phyloP scores from a whole-genome alignment of 2,329 filamentous ascomycete genomes.

The Kalmusia sp. region DNA sequence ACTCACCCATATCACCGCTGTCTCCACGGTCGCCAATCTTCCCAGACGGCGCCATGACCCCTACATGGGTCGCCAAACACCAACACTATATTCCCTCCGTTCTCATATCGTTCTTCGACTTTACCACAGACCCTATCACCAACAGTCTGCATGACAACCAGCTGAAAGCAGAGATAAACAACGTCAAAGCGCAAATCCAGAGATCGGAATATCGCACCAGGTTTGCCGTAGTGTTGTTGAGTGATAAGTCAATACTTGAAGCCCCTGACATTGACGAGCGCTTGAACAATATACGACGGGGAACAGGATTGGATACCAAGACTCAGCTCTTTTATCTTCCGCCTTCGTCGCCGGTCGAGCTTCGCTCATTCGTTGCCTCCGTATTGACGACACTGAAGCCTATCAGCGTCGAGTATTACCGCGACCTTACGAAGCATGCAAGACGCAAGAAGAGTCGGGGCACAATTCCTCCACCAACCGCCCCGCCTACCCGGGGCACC shows the following conservation, averaged over 20 bases:
- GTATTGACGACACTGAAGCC: slow-evolving; percentile 77
- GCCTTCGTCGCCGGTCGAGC: slow-evolving; percentile 72
- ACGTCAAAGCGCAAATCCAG: slow-evolving; percentile 72
- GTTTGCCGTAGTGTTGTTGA: slow-evolving; percentile 78
- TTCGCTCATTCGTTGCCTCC: slow-evolving; percentile 75
- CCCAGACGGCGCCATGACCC: slow-evolving; percentile 85
- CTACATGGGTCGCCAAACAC: slow-evolving; percentile 87
- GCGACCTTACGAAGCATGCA: slow-evolving; percentile 90
- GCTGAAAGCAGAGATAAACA: slow-evolving; percentile 85
- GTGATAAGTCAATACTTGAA: slow-evolving; percentile 68
- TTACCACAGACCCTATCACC: slow-evolving; percentile 75
- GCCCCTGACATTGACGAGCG: slow-evolving; percentile 74
- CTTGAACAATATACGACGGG: slow-evolving; percentile 77
- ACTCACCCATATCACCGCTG: slow-evolving; percentile 90
- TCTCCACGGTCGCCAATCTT: slow-evolving; percentile 84
- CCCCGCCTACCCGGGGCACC: slow-evolving; percentile 81
- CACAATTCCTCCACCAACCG: slow-evolving; percentile 78
- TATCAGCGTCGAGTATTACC: slow-evolving; percentile 85
- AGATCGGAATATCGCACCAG: slow-evolving; percentile 79
- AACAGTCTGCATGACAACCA: slow-evolving; percentile 84
- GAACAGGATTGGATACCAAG: slow-evolving; percentile 82
- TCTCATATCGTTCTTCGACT: slow-evolving; percentile 80
- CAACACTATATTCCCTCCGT: slow-evolving; percentile 82
- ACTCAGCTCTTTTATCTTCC: slow-evolving; percentile 82
- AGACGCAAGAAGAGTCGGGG: slow-evolving; percentile 86